Conservation (phyloP, 192 early-diverging fungal species). For the Entrophospora sp. region DNA sequence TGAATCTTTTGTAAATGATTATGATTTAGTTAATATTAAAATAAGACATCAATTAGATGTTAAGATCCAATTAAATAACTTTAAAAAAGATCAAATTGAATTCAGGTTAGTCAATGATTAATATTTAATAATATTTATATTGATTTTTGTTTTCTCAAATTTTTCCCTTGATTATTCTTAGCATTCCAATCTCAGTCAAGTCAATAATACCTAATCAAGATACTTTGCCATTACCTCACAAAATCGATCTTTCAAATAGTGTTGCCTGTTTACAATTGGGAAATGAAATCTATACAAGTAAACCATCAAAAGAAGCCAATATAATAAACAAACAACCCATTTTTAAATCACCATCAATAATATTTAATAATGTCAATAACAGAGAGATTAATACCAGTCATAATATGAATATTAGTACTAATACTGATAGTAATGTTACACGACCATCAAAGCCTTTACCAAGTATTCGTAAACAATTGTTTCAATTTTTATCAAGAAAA, state of each 20-base stretch:
- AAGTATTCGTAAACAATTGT: no score
- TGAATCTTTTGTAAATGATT: not conserved
- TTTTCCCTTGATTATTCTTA: no score
- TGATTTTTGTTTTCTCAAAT: no score
- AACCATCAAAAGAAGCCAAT: not conserved
- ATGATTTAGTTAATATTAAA: not conserved
- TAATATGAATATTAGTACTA: no score
- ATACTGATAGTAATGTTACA: no score
- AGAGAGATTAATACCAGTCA: no score
- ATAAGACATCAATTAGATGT: not conserved
- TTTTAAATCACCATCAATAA: not conserved
- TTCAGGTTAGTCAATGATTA: no score
- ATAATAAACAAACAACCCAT: not conserved
- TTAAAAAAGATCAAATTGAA: not conserved
- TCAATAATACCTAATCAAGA: not conserved
- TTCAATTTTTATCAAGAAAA: no score
- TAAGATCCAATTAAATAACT: not conserved
- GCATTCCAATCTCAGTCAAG: not conserved
- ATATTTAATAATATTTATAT: no score
- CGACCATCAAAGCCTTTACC: no score
- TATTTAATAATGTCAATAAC: no score
- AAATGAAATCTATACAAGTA: not conserved
- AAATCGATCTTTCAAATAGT: not conserved
- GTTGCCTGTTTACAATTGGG: not conserved
- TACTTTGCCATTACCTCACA: not conserved